These are phyloP conservation scores for Cladobotryum mycophilum DNA, from an alignment of 2,329 filamentous ascomycete species.

Conservation along the genomic window DNA sequence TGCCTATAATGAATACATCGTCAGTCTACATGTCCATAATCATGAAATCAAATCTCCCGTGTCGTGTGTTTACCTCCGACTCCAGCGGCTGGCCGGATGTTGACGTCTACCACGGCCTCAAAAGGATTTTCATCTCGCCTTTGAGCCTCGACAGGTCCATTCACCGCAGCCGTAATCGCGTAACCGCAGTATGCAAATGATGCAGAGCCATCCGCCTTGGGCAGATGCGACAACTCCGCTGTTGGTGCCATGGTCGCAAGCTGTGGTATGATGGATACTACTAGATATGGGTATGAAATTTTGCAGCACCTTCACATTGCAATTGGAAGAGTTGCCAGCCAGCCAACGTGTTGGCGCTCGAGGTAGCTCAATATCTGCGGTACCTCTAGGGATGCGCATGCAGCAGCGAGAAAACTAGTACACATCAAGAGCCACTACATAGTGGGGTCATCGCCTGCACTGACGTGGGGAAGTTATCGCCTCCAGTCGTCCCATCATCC, in stretches of 20 bases:
- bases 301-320: not conserved
- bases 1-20: constrained; percentile 38
- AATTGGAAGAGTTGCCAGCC: too few relatives aligned
- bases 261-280: not conserved
- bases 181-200: constrained; percentile 71
- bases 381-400: not conserved
- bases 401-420: not conserved
- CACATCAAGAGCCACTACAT: too few relatives aligned
- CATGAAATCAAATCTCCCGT: not conserved
- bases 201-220: constrained; percentile 73
- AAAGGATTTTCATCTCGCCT: constrained; percentile 87
- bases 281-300: too few relatives aligned
- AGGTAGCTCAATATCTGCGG: too few relatives aligned
- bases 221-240: constrained; percentile 51
- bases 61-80: constrained; percentile 58
- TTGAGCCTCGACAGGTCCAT: constrained; percentile 85
- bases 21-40: not conserved
- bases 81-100: constrained; percentile 78
- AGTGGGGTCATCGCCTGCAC: too few relatives aligned
- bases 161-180: constrained; percentile 77
- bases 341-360: too few relatives aligned
- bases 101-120: constrained; percentile 84
- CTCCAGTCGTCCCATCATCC: too few relatives aligned
- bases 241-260: constrained; percentile 37
- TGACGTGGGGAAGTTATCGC: too few relatives aligned